Percentiles rank a stretch among this genome's conserved stretches.
Evolutionary conservation across 768 basidiomycete species (phyloP).

Genomic region (Boletales sp.): DNA sequence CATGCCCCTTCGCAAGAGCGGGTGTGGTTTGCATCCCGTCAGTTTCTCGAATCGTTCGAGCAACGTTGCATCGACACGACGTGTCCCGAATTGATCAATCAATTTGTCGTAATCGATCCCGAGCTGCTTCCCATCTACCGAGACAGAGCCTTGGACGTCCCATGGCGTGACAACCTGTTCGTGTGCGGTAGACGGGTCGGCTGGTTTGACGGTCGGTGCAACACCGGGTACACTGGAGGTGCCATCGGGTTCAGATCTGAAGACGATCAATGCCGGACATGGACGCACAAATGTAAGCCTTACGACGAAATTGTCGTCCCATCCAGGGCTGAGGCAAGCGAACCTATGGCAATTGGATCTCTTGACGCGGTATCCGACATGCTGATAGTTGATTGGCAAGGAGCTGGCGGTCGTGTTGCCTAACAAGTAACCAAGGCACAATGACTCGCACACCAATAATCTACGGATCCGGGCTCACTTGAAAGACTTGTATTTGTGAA

Average conservation of each 20-base stretch:
- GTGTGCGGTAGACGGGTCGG: slow-evolving; percentile 29
- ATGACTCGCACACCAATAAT: not conserved
- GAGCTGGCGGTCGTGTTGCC: not conserved
- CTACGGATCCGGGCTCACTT: not conserved
- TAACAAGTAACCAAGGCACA: not conserved
- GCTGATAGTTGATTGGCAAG: not conserved
- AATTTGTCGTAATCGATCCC: slow-evolving; percentile 98
- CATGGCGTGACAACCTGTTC: slow-evolving; percentile 93
- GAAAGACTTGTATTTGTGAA: slow-evolving; percentile 4
- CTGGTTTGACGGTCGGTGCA: slow-evolving; percentile 33
- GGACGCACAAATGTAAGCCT: slow-evolving; percentile 8
- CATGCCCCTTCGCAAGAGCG: slow-evolving; percentile 84
- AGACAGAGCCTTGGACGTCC: slow-evolving; percentile 92
- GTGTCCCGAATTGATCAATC: slow-evolving; percentile 90
- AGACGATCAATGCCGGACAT: not conserved
- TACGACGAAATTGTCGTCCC: slow-evolving; percentile 30
- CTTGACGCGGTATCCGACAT: slow-evolving; percentile 26
- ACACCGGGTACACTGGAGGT: not conserved
- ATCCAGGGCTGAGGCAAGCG: slow-evolving; percentile 25
- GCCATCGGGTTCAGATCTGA: slow-evolving; percentile 13
- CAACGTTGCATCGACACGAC: slow-evolving; percentile 68
- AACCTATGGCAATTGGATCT: slow-evolving; percentile 22
- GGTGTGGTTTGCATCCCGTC: slow-evolving; percentile 85
- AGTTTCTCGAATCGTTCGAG: slow-evolving; percentile 87
- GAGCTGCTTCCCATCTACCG: slow-evolving; percentile 83